Evolutionary conservation across 2,329 filamentous ascomycete genomes (phyloP).

Genomic region (Capronia americana): DNA sequence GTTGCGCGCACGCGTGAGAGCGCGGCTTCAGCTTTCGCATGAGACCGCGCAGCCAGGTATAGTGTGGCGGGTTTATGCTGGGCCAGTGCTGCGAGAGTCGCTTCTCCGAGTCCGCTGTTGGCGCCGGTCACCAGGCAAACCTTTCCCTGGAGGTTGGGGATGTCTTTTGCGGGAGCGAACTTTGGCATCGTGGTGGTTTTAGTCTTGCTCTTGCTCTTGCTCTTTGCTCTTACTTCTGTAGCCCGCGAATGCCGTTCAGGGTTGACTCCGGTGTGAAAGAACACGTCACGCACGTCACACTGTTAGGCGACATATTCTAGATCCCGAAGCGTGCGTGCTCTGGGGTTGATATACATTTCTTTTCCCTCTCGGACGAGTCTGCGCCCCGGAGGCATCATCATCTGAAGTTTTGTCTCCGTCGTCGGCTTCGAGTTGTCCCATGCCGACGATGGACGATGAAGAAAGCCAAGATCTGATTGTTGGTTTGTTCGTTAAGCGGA

Average conservation of each 20-base stretch:
- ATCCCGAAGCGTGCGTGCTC: neutral
- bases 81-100: conserved; percentile 52
- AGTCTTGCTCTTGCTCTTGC: neutral
- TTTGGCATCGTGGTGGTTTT: neutral
- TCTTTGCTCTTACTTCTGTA: neutral
- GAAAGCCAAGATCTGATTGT: neutral
- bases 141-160: conserved; percentile 50
- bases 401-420: neutral
- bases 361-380: neutral
- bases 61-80: conserved; percentile 53
- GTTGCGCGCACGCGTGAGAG: conserved; percentile 47
- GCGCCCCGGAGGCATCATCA: neutral
- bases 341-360: neutral
- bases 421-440: neutral
- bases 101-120: conserved; percentile 56
- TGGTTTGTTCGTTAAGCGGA: neutral
- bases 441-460: neutral
- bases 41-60: conserved; percentile 52
- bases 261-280: neutral
- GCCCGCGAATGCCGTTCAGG: neutral
- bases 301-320: neutral
- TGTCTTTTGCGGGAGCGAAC: conserved; percentile 35
- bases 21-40: conserved; percentile 43
- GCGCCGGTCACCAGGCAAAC: conserved; percentile 55
- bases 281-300: no score